Conservation (phyloP, 495 filamentous ascomycete genomes). For the Cercophora samala region DNA sequence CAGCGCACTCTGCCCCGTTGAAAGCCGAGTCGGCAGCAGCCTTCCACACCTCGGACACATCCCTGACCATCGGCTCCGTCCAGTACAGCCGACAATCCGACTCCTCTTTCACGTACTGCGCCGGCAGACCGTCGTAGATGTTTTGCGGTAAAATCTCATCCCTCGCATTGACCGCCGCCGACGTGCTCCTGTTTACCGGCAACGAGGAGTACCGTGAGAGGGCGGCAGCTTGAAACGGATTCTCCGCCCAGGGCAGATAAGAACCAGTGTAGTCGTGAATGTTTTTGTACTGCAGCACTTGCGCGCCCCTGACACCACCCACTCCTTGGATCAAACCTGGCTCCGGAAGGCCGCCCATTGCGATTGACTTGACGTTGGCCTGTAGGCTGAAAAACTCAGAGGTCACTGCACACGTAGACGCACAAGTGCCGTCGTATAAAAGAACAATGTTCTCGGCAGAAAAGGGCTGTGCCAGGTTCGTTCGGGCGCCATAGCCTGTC, state of each 20-base stretch:
- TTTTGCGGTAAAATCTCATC: slow-evolving; percentile 33
- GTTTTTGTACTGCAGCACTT: slow-evolving; percentile 23
- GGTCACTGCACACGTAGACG: slow-evolving; percentile 59
- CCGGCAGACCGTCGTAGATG: slow-evolving; percentile 36
- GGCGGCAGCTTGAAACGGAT: slow-evolving; percentile 1
- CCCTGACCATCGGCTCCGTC: slow-evolving; percentile 43
- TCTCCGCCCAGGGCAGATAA: slow-evolving; percentile 8
- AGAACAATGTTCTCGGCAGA: slow-evolving; percentile 24
- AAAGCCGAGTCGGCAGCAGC: slow-evolving; percentile 58
- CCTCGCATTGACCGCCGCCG: slow-evolving; percentile 16
- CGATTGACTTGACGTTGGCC: slow-evolving; percentile 53
- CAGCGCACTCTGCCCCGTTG: slow-evolving; percentile 11
- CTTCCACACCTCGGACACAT: slow-evolving; percentile 45
- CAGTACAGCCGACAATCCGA: slow-evolving; percentile 54
- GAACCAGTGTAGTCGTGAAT: slow-evolving; percentile 5
- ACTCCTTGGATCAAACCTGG: slow-evolving; percentile 54
- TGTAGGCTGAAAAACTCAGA: slow-evolving; percentile 53
- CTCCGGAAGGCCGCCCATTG: slow-evolving; percentile 54
- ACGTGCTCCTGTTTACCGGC: slow-evolving; percentile 4
- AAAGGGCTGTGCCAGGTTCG: slow-evolving; percentile 45
- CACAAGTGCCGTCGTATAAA: slow-evolving; percentile 54
- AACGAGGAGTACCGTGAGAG: slow-evolving; percentile 9
- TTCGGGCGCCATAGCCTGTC: slow-evolving; percentile 40
- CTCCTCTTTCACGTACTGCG: slow-evolving; percentile 51
- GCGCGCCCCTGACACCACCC: slow-evolving; percentile 56